phyloP scores from a whole-genome alignment of 345 rosid species.

The Citrus reticulata region DNA sequence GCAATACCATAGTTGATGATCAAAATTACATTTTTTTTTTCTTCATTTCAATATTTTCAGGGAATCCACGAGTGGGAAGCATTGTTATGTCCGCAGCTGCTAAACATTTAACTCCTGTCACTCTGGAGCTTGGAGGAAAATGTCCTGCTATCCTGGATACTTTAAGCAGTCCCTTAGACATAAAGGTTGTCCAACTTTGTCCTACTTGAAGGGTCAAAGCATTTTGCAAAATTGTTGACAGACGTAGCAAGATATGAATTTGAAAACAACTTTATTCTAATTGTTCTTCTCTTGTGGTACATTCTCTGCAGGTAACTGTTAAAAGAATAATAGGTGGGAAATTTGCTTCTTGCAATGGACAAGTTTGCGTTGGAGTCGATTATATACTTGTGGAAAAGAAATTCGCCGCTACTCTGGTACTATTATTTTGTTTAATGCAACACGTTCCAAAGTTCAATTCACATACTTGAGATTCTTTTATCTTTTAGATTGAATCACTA shows the following conservation, averaged over 20 bases:
- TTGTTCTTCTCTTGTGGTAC: background rate
- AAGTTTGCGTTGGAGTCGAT: constrained; percentile 74
- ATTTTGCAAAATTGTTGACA: background rate
- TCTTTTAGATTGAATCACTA: constrained; percentile 58
- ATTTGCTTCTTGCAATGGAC: constrained; percentile 82
- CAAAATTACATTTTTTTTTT: background rate
- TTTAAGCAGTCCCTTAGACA: constrained; percentile 38
- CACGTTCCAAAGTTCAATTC: background rate
- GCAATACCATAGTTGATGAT: background rate
- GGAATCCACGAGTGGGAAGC: constrained; percentile 67
- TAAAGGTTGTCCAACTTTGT: constrained; percentile 34
- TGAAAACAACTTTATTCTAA: background rate
- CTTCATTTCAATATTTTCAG: constrained; percentile 26
- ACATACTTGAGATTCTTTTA: background rate
- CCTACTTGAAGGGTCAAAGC: too few relatives aligned
- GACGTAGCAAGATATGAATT: background rate
- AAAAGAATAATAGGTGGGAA: constrained; percentile 81
- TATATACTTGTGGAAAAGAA: constrained; percentile 67
- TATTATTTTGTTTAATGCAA: too few relatives aligned
- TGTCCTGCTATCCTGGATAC: constrained; percentile 67
- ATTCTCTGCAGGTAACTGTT: constrained; percentile 32
- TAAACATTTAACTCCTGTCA: constrained; percentile 76
- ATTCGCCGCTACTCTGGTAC: constrained; percentile 55
- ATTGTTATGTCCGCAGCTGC: constrained; percentile 79
- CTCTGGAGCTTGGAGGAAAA: constrained; percentile 89